Evolutionary conservation across 2,329 filamentous ascomycete genomes (phyloP), one percentile per base, ranked within the genome.

Genomic region (Exophiala calicioides): DNA sequence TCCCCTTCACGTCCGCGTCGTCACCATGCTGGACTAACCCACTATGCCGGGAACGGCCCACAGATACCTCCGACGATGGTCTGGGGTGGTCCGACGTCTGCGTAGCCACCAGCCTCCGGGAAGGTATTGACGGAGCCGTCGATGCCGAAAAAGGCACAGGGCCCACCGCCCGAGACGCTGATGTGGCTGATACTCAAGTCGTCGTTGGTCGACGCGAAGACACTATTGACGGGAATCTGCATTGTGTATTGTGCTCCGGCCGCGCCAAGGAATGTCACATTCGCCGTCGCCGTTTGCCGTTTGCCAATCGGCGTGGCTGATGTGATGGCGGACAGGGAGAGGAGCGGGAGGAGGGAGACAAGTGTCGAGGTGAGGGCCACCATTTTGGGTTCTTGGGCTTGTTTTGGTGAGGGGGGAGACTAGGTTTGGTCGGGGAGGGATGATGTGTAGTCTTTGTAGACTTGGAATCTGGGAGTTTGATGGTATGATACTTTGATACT

Each of bases 101-200:
- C 42, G n/a, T 46, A 23, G 7, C 49, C 52, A 16, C 42, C 48
- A 2, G 12, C 13, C 7, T 32, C 19, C 3, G 52, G 52, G 15
- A 39, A 34, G 15, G 42, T 30, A 21, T 52, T 30, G 19, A 55
- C 49, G 12, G 44, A 41, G 12, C 52, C 49, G 29, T 55, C 52
- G 15, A 52, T 37, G 20, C 52, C 52, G 36, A 55, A 55, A 31
- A 55, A 55, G 24, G 37, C 42, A 19, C 52, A 55, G 3, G 44
- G 41, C 10, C 38, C 38, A 23, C 44, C 47, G 12, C 45, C 40
- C 7, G 30, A n/a, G 33, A 44, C 44, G 3, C 41, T 35, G 23
- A 55, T 51, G 35, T 55, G 47, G 31, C 30, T 39, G 15, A 54
- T 45, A 15, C 39, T 46, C 27, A 52, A 40, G 8, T 21, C 23